phyloP scores from a whole-genome alignment of 1,284 basidiomycete genomes.

The Heliocybe sulcata region DNA sequence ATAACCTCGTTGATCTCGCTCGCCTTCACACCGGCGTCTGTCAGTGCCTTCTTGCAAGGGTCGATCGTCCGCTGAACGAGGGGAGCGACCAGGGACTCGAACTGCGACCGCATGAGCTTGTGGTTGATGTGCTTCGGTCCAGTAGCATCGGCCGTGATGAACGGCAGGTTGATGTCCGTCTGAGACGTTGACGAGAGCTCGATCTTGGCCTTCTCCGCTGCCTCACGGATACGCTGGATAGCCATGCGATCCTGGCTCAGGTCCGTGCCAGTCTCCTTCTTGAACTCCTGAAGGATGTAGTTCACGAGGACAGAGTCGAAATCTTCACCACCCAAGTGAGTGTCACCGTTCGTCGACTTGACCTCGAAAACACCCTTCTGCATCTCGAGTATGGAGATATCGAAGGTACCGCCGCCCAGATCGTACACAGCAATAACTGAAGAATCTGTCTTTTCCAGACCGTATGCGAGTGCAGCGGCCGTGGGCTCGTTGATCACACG shows the following conservation, averaged over 20 bases:
- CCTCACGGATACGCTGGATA: conserved; percentile 98
- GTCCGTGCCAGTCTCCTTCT: conserved; percentile 86
- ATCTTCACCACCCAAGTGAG: conserved; percentile 98
- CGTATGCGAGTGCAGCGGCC: conserved; percentile 95
- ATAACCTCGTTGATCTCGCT: conserved; percentile 95
- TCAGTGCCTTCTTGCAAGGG: conserved; percentile 96
- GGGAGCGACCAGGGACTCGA: conserved; percentile 80
- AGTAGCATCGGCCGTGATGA: conserved; percentile 92
- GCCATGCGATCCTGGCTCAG: conserved; percentile 89
- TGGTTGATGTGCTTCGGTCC: conserved; percentile 97
- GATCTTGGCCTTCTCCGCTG: conserved; percentile 99
- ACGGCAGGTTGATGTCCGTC: conserved; percentile 95
- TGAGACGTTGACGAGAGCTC: conserved; percentile 91
- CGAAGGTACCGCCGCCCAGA: conserved; percentile 97
- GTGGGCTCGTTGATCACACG: conserved; percentile 99
- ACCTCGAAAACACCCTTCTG: conserved; percentile 99
- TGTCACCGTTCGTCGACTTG: conserved; percentile 99
- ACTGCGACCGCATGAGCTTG: conserved; percentile 83
- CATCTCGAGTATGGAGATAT: conserved; percentile 99
- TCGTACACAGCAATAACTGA: conserved; percentile 96
- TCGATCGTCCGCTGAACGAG: conserved; percentile 89
- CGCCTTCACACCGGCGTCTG: conserved; percentile 89
- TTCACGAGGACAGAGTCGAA: conserved; percentile 92
- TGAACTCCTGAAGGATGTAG: conserved; percentile 86
- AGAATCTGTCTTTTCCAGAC: conserved; percentile 79